phyloP scores from a whole-genome alignment of 495 filamentous ascomycete genomes.

The Penicillium odoratum region DNA sequence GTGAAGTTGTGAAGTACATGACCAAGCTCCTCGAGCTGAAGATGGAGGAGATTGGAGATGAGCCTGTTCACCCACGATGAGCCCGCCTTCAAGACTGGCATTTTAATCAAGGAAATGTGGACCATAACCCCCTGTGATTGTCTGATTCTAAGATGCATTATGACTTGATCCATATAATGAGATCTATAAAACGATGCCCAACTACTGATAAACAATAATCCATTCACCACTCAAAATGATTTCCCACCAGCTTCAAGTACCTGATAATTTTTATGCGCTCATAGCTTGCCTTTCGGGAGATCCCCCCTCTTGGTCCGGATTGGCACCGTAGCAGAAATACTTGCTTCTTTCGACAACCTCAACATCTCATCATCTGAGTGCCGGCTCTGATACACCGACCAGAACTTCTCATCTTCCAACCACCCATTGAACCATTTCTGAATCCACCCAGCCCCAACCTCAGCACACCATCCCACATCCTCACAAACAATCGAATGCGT shows the following conservation, averaged over 20 bases:
- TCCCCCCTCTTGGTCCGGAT: background rate
- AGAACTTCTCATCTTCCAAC: conserved; percentile 18
- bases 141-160: no score
- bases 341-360: conserved; percentile 12
- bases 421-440: conserved; percentile 18
- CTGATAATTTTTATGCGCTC: background rate
- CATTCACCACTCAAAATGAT: no score
- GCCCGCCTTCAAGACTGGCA: background rate
- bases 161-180: no score
- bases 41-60: conserved; percentile 46
- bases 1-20: conserved; percentile 35
- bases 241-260: no score
- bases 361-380: conserved; percentile 19
- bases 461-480: conserved; percentile 50
- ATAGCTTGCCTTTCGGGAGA: background rate
- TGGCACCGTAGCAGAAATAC: background rate
- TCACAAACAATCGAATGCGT: conserved; percentile 75
- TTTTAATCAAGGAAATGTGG: background rate
- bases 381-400: conserved; percentile 16
- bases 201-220: no score
- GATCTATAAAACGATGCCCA: no score
- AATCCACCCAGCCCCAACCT: conserved; percentile 19
- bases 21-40: conserved; percentile 37
- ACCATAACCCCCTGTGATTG: no score
- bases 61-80: conserved; percentile 29